These are phyloP conservation scores for Ascosphaera aggregata DNA, from an alignment of 2,329 filamentous ascomycete species.

Conservation along the genomic window DNA sequence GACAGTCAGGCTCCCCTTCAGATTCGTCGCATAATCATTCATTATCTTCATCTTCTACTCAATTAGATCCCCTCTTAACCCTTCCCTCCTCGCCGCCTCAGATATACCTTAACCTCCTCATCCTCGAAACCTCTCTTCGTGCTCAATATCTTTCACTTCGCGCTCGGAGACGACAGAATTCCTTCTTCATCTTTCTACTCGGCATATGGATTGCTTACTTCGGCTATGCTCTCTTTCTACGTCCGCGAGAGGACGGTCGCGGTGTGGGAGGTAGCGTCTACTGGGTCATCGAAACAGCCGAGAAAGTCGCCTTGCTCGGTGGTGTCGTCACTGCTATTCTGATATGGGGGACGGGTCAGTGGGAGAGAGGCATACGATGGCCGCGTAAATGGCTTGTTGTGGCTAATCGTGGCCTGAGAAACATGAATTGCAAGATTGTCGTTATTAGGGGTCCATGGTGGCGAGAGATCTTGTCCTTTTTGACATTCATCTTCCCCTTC, in stretches of 20 bases:
- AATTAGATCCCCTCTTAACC: constrained; percentile 48
- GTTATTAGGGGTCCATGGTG: constrained; percentile 65
- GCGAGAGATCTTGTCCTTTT: constrained; percentile 48
- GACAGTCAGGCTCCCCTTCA: constrained; percentile 16
- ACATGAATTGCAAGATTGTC: constrained; percentile 92
- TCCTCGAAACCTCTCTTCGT: constrained; percentile 83
- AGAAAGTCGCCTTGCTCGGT: constrained; percentile 80
- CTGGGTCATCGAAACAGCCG: constrained; percentile 77
- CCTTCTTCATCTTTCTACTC: constrained; percentile 68
- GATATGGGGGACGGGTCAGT: constrained; percentile 88
- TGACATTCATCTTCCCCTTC: constrained; percentile 58
- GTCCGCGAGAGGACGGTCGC: constrained; percentile 83
- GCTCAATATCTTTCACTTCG: constrained; percentile 82
- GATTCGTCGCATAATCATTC: constrained; percentile 13
- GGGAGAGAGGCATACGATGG: constrained; percentile 88
- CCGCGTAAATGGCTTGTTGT: constrained; percentile 74
- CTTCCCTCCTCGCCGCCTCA: constrained; percentile 81
- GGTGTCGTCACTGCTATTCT: constrained; percentile 69
- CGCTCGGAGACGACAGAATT: constrained; percentile 71
- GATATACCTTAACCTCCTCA: constrained; percentile 94
- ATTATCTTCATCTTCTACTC: constrained; percentile 9
- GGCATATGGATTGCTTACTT: constrained; percentile 64
- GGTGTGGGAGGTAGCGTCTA: constrained; percentile 87
- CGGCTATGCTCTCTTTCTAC: constrained; percentile 73
- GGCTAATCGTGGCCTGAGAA: constrained; percentile 70